Base-by-base conservation (phyloP, 352 stramenopile species). In the Phytophthora ramorum region DNA sequence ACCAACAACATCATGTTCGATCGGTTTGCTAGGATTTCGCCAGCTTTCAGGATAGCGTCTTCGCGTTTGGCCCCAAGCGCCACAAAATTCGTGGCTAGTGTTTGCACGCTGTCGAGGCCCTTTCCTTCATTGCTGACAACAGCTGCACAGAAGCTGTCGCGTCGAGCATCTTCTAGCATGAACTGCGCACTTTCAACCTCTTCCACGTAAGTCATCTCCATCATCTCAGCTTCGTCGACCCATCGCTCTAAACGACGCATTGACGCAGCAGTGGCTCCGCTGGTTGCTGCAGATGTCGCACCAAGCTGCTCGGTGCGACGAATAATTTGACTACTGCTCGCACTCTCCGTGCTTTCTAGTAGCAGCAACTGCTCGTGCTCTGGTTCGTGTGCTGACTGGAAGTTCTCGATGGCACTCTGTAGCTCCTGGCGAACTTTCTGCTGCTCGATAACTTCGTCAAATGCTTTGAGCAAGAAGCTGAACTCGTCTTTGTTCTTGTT, bases 1-100 rank as follows among this genome's bases (percentile, higher is more conserved):
- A 87, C 85, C 19, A 93, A 69, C 24, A 92, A 67, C 69, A 93
- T 76, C 74, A 85, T 93, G 61, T 93, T 93, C n/a, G 83, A 89
- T n/a, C 79, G 76, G 50, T 89, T 90, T 17, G 85, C 83, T 19
- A 91, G 69, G 16, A 93, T 92, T 58, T 92, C 85, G n/a, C 81
- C 79, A 34, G 85, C 85, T 50, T 90, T 93, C 17, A 93, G 56
- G 24, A 93, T 84, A 1, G 85, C 85, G 26, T 84, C 81, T 40
- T 90, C 76, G 8, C 68, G 78, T 20, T 90, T 81, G 0, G 85
- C 85, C 0, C 85, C 85, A 40, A 93, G 73, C 10, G 68, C 76
- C 0, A 93, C 83, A 46, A 93, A 85, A 45, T 83, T 90, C 14
- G 70, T 71, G 20, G 81, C 78, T 22, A 93, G 63, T 0, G 81